Conservation (phyloP, 2,329 filamentous ascomycete genomes). For the Ceratocystis harringtonii region DNA sequence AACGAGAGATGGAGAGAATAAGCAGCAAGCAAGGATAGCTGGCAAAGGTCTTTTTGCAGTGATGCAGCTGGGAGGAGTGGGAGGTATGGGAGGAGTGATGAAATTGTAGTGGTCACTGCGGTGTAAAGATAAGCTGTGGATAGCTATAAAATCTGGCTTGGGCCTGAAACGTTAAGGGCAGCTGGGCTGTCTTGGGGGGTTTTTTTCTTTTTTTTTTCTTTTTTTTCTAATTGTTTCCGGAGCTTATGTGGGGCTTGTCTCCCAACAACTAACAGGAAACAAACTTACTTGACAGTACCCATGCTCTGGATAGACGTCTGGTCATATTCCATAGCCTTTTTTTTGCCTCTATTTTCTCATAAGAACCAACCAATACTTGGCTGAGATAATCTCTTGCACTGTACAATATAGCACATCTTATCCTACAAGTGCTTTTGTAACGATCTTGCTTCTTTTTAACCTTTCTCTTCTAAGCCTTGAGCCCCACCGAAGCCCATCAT, state of each 20-base stretch:
- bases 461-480: neutral
- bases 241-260: neutral
- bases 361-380: too few species aligned
- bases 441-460: neutral
- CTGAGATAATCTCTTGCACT: too few species aligned
- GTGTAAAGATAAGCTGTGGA: too few species aligned
- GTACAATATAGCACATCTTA: too few species aligned
- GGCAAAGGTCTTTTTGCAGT: neutral
- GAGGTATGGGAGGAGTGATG: neutral
- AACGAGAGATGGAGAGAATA: neutral
- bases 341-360: too few species aligned
- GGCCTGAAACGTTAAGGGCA: too few species aligned
- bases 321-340: too few species aligned
- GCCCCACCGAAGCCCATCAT: neutral
- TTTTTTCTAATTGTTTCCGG: neutral
- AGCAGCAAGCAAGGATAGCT: neutral
- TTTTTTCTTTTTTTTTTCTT: neutral
- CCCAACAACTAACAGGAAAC: neutral
- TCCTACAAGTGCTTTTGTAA: too few species aligned
- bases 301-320: too few species aligned
- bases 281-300: too few species aligned
- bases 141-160: too few species aligned
- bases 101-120: neutral
- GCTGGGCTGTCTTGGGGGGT: neutral
- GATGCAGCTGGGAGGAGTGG: neutral